Evolutionary conservation across 1,284 basidiomycete genomes (phyloP).

Genomic region (Neolentinus lepideus): DNA sequence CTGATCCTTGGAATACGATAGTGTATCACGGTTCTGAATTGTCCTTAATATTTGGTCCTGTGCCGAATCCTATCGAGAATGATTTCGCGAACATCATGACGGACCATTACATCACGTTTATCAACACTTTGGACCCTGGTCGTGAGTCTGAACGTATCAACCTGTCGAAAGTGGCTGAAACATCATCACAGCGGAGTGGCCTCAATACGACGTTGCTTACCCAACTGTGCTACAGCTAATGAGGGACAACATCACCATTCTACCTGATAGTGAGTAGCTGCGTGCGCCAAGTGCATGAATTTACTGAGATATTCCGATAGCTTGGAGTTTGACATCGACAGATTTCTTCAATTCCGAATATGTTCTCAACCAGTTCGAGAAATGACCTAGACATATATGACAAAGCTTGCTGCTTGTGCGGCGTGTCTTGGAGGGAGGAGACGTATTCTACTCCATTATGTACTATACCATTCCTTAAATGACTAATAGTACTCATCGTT

Average conservation of each 20-base stretch:
- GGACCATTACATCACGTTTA: constrained; percentile 48
- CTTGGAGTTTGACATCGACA: constrained; percentile 34
- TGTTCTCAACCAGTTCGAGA: constrained; percentile 41
- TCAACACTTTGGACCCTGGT: constrained; percentile 45
- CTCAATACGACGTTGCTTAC: constrained; percentile 26
- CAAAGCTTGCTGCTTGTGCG: too few relatives aligned
- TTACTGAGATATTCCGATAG: constrained; percentile 17
- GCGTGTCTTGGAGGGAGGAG: too few relatives aligned
- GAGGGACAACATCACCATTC: constrained; percentile 41
- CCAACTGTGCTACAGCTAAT: constrained; percentile 37
- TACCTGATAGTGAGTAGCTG: constrained; percentile 36
- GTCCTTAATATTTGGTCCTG: constrained; percentile 37
- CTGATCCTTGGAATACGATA: constrained; percentile 17
- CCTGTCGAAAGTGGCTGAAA: neutral
- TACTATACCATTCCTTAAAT: too few relatives aligned
- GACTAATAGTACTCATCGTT: too few relatives aligned
- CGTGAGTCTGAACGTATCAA: constrained; percentile 20
- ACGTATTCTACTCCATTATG: too few relatives aligned
- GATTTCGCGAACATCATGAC: constrained; percentile 38
- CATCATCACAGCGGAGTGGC: constrained; percentile 32
- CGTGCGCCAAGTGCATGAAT: too few relatives aligned
- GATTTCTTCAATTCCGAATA: constrained; percentile 31
- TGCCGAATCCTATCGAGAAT: constrained; percentile 33
- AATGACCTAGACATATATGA: too few relatives aligned
- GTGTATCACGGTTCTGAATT: constrained; percentile 47